Evolutionary conservation across 2,329 filamentous ascomycete genomes (phyloP), one percentile per base, ranked within the genome.

Genomic region (Ophiocordyceps australis): DNA sequence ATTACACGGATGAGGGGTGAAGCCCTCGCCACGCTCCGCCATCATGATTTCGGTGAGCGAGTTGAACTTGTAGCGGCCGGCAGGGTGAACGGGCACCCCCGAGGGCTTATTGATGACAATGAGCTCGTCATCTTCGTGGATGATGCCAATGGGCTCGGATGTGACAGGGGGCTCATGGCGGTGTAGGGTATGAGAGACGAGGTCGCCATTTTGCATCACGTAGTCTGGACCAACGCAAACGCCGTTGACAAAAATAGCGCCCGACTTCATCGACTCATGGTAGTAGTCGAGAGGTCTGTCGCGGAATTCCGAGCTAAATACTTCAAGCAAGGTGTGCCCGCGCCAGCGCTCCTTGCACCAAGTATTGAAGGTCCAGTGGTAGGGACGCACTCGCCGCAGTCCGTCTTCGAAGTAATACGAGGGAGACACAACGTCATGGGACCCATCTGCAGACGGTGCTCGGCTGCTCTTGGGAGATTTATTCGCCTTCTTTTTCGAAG

Each of bases 91-190:
- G 0, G 89, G 89, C 21, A 98, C 74, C 6, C 89, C 89, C 1
- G 86, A 77, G 1, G 89, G 89, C 50, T 98, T 98, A 55, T 94
- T 83, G 47, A 98, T 92, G 33, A 95, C 85, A 31, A 98, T 77
- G 59, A 98, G 75, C 37, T 85, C 77, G 23, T 91, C 70, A 38
- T 93, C 82, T 50, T 98, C 89, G 50, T 93, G 78, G 20, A 98
- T 72, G 23, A 94, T 65, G 11, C 67, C 69, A 25, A 98, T 75
- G 0, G 79, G 69, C 22, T 79, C 68, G 11, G 72, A 74, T 3
- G 81, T 85, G 17, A 94, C 82, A 1, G 89, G 89, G 3, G 89
- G 89, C 50, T 98, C 89, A 47, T 98, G 89, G 10, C 89, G 77
- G 49, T 98, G 89, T 32, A 92, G 64, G 4, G 83, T 94, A 50